Base-by-base conservation (phyloP, 352 stramenopile species). In the Phytophthora lateralis region DNA sequence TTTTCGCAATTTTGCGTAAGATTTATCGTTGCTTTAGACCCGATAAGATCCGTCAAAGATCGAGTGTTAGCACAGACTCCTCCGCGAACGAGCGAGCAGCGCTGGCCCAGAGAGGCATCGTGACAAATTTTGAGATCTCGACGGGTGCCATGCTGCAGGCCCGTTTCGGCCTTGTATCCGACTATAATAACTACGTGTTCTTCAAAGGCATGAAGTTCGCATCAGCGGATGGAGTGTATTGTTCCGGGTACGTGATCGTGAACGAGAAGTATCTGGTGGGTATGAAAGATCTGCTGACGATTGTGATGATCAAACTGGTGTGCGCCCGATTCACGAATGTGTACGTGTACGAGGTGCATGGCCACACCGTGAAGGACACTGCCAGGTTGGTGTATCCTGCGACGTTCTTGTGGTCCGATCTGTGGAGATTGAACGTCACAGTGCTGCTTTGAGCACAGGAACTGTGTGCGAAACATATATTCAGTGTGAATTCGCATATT, bases 191-290 rank as follows among this genome's bases (percentile, higher is more conserved):
- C 34, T 75, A 70, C 56, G 52, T 69, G 17, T 71, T 64, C 57
- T 71, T 76, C 51, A 75, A 75, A 53, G 73, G 73, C 3, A 61
- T 78, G 46, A 76, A 78, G 47, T 78, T 73, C 41, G 69, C 69
- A 17, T 72, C 60, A 10, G 59, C 56, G 2, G 71, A 76, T 8
- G 72, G 68, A 9, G 74, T 76, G 37, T 80, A 72, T 41, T 66
- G 60, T 49, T 69, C 55, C 10, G 71, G 67, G 0, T 76, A 68
- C 47, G 72, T 80, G 26, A 66, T 80, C 6, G 69, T 71, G 11
- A 75, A 75, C 59, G 54, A 55, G 32, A 75, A 73, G 39, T 81
- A 61, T 47, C 44, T 81, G 29, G 64, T 76, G 42, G 58, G 61
- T n/a, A 60, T 51, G 12, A 68, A 71, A 15, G 59, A 81, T 46